phyloP scores from a whole-genome alignment of 805 yeast species.

The Saccharomycopsis sp. region DNA sequence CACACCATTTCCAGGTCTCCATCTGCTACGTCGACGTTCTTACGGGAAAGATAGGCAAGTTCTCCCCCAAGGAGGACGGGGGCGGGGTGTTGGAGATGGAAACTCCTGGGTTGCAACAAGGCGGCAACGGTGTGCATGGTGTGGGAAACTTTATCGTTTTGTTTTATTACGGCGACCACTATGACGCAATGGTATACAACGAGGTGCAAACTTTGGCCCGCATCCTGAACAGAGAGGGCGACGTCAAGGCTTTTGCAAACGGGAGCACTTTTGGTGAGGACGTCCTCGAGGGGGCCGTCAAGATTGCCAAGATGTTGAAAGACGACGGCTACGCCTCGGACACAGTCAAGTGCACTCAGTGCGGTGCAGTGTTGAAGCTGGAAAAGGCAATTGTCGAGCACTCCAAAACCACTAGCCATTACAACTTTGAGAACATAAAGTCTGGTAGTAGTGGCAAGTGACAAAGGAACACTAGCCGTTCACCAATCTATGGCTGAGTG shows the following conservation, averaged over 20 bases:
- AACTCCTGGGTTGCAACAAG: not conserved
- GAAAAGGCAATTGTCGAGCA: slow-evolving; percentile 59
- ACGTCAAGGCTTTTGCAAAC: slow-evolving; percentile 35
- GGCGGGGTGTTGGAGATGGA: not conserved
- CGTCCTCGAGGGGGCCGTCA: slow-evolving; percentile 31
- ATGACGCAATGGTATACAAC: slow-evolving; percentile 49
- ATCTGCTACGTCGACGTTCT: slow-evolving; percentile 60
- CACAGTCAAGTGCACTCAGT: slow-evolving; percentile 46
- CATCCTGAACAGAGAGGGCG: slow-evolving; percentile 21
- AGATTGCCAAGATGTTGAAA: slow-evolving; percentile 35
- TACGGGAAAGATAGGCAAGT: slow-evolving; percentile 46
- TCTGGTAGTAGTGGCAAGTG: no score
- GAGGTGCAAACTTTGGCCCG: slow-evolving; percentile 23
- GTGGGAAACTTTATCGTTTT: slow-evolving; percentile 39
- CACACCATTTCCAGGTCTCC: slow-evolving; percentile 40
- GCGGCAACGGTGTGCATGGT: slow-evolving; percentile 2
- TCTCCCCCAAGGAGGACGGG: slow-evolving; percentile 33
- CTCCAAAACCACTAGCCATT: slow-evolving; percentile 54
- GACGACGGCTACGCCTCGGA: slow-evolving; percentile 53
- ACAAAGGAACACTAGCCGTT: no score
- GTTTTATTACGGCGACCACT: slow-evolving; percentile 64
- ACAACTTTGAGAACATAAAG: slow-evolving; percentile 48
- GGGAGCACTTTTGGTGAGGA: slow-evolving; percentile 27
- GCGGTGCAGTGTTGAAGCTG: slow-evolving; percentile 45
- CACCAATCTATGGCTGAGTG: no score